Percentiles rank a stretch among this genome's conserved stretches.
phyloP scores from a whole-genome alignment of 352 stramenopile genomes.

The Globisporangium parvum region DNA sequence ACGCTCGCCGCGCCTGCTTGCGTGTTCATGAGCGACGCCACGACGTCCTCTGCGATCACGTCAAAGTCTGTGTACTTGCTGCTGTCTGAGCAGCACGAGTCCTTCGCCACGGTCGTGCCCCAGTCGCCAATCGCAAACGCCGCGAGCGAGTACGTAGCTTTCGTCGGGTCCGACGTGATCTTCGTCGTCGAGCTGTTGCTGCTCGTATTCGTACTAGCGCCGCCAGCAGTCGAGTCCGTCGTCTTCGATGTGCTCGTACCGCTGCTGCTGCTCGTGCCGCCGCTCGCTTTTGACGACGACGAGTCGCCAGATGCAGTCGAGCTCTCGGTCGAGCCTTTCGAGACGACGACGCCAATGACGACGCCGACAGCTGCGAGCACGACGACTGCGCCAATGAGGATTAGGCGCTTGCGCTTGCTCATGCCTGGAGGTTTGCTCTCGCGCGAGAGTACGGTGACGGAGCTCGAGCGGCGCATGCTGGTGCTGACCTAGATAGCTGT shows the following conservation, averaged over 20 bases:
- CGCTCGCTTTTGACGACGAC: no score
- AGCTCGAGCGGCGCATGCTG: constrained; percentile 5
- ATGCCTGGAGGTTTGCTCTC: constrained; percentile 7
- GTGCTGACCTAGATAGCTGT: neutral
- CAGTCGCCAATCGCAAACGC: constrained; percentile 73
- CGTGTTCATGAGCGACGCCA: constrained; percentile 54
- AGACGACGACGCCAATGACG: constrained; percentile 36
- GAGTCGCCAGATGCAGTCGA: constrained; percentile 11
- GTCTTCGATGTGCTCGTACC: constrained; percentile 1
- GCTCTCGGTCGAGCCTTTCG: constrained; percentile 22
- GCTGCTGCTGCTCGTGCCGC: neutral
- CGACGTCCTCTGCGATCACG: constrained; percentile 54
- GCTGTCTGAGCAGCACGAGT: constrained; percentile 63
- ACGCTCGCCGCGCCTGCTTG: constrained; percentile 26
- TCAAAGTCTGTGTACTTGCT: constrained; percentile 51
- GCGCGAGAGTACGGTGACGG: constrained; percentile 10
- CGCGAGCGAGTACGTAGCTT: constrained; percentile 43
- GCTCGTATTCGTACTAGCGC: constrained; percentile 14
- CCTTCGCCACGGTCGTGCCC: constrained; percentile 47
- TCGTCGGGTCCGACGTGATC: constrained; percentile 52
- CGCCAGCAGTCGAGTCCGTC: neutral
- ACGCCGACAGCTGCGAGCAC: constrained; percentile 38
- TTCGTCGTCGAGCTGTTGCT: constrained; percentile 14
- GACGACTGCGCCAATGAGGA: constrained; percentile 27
- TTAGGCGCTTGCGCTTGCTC: constrained; percentile 25